phyloP scores from a whole-genome alignment of 306 rosid genomes.

The Vicia sativa region DNA sequence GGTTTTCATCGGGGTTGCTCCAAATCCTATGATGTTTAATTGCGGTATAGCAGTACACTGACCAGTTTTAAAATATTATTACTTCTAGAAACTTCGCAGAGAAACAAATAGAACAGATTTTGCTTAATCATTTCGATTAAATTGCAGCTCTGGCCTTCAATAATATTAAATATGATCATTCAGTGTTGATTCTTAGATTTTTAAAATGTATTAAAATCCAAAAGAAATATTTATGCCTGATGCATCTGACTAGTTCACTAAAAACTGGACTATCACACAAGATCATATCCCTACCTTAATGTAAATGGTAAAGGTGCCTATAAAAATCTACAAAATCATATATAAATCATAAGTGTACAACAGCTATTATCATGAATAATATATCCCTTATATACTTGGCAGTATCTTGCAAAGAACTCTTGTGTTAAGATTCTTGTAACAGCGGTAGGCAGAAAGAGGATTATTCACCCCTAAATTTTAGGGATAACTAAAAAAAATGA shows the following conservation, averaged over 20 bases:
- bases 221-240: neutral
- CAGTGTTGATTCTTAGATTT: slow-evolving; percentile 1
- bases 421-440: neutral
- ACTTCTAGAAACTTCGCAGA: slow-evolving; percentile 10
- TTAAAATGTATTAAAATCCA: slow-evolving; percentile 13
- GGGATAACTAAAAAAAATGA: neutral
- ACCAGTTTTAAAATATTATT: slow-evolving; percentile 28
- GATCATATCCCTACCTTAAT: slow-evolving; percentile 1
- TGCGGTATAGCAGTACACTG: too few species aligned
- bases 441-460: neutral
- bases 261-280: slow-evolving; percentile 16
- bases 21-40: too few species aligned
- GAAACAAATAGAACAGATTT: slow-evolving; percentile 17
- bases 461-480: neutral
- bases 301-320: neutral
- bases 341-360: neutral
- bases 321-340: neutral
- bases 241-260: slow-evolving; percentile 24
- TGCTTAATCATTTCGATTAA: neutral
- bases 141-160: slow-evolving; percentile 29
- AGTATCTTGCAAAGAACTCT: slow-evolving; percentile 9
- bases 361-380: neutral
- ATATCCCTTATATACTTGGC: neutral
- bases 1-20: too few species aligned
- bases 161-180: slow-evolving; percentile 9